These are phyloP conservation scores for Friedmanniomyces endolithicus DNA, from an alignment of 495 filamentous ascomycete genomes.

Conservation along the genomic window DNA sequence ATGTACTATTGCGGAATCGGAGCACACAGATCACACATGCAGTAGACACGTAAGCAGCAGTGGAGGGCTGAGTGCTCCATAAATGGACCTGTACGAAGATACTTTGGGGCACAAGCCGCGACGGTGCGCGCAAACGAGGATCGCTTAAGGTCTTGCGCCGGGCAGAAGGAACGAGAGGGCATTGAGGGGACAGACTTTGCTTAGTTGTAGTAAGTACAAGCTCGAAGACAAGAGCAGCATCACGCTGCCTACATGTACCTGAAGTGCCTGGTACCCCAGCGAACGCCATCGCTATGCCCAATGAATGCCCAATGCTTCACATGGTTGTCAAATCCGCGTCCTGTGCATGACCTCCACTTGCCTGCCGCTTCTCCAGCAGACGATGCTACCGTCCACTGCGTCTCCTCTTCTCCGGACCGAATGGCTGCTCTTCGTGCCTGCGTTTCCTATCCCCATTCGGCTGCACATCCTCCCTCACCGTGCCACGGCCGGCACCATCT, in stretches of 20 bases:
- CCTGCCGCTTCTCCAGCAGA: neutral
- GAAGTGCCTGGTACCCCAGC: neutral
- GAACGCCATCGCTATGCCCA: constrained; percentile 7
- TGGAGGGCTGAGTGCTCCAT: no score
- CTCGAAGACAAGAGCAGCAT: neutral
- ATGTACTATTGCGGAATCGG: no score
- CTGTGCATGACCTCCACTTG: neutral
- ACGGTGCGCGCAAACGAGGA: no score
- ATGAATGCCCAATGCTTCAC: neutral
- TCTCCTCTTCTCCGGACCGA: constrained; percentile 9
- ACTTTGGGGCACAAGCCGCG: no score
- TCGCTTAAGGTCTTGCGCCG: no score
- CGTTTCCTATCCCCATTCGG: constrained; percentile 11
- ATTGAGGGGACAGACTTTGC: neutral
- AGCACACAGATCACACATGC: no score
- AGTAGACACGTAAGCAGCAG: no score
- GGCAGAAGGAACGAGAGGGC: no score
- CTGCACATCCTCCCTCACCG: constrained; percentile 1
- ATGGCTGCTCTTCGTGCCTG: constrained; percentile 11
- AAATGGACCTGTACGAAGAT: no score
- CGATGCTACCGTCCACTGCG: constrained; percentile 15
- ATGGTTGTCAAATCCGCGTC: neutral
- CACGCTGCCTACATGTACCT: neutral
- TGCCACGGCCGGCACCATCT: neutral
- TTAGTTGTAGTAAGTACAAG: neutral